Evolutionary conservation across 345 rosid genomes (phyloP).

Genomic region (Syzygium oleosum): DNA sequence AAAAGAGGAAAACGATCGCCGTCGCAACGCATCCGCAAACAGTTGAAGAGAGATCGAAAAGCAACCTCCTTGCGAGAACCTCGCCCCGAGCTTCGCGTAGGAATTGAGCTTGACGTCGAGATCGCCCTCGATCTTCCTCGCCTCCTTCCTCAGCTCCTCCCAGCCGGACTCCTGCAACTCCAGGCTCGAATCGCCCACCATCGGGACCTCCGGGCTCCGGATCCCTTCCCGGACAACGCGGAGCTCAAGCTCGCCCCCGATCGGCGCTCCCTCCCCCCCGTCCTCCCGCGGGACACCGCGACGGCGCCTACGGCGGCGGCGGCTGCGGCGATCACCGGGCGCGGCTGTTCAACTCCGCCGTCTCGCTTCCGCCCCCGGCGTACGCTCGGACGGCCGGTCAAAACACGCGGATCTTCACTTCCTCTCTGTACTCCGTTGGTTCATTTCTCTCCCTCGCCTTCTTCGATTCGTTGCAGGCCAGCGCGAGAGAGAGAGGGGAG

Average conservation of each 20-base stretch:
- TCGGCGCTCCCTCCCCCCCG: background rate
- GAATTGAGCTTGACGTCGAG: constrained; percentile 97
- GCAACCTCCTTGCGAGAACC: constrained; percentile 83
- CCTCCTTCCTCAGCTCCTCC: constrained; percentile 91
- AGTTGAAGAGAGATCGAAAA: background rate
- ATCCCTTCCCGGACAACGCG: background rate
- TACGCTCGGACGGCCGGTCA: background rate
- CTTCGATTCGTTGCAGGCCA: background rate
- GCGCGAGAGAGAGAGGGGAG: background rate
- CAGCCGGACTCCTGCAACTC: constrained; percentile 96
- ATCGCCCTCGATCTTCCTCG: constrained; percentile 94
- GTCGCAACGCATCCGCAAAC: background rate
- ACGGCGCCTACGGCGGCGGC: background rate
- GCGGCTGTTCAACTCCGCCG: background rate
- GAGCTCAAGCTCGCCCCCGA: background rate
- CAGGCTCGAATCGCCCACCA: constrained; percentile 56
- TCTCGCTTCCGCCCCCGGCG: background rate
- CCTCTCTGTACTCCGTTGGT: background rate
- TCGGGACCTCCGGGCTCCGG: constrained; percentile 27
- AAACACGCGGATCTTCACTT: background rate
- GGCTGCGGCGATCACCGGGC: background rate
- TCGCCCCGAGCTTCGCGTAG: constrained; percentile 91
- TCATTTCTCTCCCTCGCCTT: background rate
- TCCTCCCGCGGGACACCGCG: background rate
- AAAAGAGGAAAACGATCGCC: background rate